These are phyloP conservation scores for Sinapis alba DNA, from an alignment of 441 rosid genomes.

Conservation along the genomic window DNA sequence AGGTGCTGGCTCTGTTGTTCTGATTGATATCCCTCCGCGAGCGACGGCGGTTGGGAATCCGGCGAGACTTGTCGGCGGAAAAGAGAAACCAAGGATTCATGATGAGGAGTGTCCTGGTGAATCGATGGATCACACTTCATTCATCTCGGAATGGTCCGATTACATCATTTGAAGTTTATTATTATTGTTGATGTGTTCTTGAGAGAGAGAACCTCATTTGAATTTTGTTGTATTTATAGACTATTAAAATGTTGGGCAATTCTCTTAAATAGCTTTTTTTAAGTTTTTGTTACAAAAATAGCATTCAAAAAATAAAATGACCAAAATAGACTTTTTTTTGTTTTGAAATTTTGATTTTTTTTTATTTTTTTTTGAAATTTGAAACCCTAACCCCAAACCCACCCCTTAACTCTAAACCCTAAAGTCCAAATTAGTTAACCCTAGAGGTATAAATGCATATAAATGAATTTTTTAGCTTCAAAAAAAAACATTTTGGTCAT, in stretches of 20 bases:
- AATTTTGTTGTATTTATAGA: constrained; percentile 2
- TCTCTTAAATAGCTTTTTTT: too few species aligned
- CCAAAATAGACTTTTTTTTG: too few species aligned
- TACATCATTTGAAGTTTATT: constrained; percentile 60
- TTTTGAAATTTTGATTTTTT: too few species aligned
- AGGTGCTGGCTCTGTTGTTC: constrained; percentile 90
- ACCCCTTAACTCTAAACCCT: too few species aligned
- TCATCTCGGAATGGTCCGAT: constrained; percentile 91
- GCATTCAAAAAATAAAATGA: too few species aligned
- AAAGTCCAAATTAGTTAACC: too few species aligned
- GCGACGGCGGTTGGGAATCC: constrained; percentile 93
- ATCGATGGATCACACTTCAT: constrained; percentile 96
- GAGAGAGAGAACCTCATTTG: neutral
- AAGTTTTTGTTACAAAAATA: too few species aligned
- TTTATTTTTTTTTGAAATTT: too few species aligned
- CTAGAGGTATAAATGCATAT: too few species aligned
- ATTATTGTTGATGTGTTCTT: neutral
- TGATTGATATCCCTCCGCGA: constrained; percentile 72
- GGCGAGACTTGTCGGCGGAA: constrained; percentile 89
- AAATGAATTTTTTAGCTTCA: too few species aligned
- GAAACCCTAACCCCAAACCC: too few species aligned
- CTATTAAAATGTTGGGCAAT: neutral
- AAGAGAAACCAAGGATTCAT: constrained; percentile 58
- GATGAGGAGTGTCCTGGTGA: constrained; percentile 85
- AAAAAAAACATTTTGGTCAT: too few species aligned